Evolutionary conservation across 2,329 filamentous ascomycete species (phyloP), one percentile per base, ranked within the genome.

Genomic region (Clonostachys byssicola): DNA sequence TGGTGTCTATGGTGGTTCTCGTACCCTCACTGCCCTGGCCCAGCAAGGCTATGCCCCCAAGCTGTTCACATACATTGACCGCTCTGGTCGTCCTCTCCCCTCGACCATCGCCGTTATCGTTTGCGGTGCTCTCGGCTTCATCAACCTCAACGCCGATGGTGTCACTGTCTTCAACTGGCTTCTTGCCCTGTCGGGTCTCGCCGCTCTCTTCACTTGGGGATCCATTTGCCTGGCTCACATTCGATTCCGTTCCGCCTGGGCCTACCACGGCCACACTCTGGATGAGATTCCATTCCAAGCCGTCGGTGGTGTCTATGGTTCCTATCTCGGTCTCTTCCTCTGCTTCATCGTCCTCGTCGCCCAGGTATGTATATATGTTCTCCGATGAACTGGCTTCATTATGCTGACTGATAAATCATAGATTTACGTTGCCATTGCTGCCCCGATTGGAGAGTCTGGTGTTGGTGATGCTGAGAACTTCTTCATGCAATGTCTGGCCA

Each of bases 221-320:
- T 81, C 76, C 46, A 81, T 86, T 55, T 84, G 80, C 60, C 59
- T 82, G 14, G 75, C 78, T 4, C 82, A 86, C 59, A 83, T 86
- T 58, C 80, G 82, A 43, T 86, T 85, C 74, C 80, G 82, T 42
- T 57, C 60, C 17, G 82, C 80, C 3, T 85, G 81, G 82, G 51
- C 49, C 6, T 62, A 67, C 34, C 75, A 85, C 50, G 82, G 82
- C 38, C 81, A 79, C 62, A 75, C 71, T 12, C 61, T 86, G 8
- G 80, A 85, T 45, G 84, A 88, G 63, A 75, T 89, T n/a, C 80
- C 84, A 2, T 89, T 84, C 70, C 63, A 66, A 44, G 79, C 82
- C 12, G 68, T 75, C 47, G 74, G 77, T 46, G 86, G 85, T 53
- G 70, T 86, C 12, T 71, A 67, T 16, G 86, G 86, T 43, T 86